Evolutionary conservation across 2,329 filamentous ascomycete genomes (phyloP).

Genomic region (Penicillium sclerotigenum): DNA sequence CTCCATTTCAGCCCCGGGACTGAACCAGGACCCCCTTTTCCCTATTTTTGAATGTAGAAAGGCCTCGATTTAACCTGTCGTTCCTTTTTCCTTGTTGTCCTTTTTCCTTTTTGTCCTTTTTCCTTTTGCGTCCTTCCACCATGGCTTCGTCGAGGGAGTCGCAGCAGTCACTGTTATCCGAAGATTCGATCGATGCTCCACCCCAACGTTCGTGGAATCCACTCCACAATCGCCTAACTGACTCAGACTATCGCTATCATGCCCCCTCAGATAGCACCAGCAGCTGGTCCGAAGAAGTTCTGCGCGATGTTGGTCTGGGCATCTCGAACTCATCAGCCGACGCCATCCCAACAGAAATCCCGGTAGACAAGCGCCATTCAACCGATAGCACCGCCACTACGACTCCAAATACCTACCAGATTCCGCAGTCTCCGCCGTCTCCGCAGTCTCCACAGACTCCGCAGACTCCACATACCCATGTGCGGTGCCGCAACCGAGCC

Average conservation of each 20-base stretch:
- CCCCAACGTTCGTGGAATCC: slow-evolving; percentile 21
- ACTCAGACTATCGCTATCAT: slow-evolving; percentile 11
- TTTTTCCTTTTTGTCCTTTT: background rate
- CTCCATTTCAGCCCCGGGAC: background rate
- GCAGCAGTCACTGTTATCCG: slow-evolving; percentile 13
- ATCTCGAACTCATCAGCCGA: slow-evolving; percentile 15
- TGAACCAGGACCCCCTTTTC: background rate
- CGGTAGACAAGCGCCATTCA: background rate
- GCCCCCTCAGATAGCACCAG: slow-evolving; percentile 7
- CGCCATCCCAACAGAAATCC: slow-evolving; percentile 1
- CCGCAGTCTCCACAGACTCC: slow-evolving; percentile 8
- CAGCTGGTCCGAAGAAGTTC: slow-evolving; percentile 17
- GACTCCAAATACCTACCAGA: background rate
- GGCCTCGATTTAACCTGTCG: background rate
- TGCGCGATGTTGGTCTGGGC: slow-evolving; percentile 21
- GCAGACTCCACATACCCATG: slow-evolving; percentile 14
- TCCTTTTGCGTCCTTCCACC: background rate
- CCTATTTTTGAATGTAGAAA: background rate
- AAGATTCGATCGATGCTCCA: slow-evolving; percentile 11
- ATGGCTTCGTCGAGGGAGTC: slow-evolving; percentile 20
- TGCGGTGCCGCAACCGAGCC: slow-evolving; percentile 29
- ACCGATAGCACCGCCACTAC: slow-evolving; percentile 1
- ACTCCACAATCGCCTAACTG: slow-evolving; percentile 12
- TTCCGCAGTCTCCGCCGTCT: background rate
- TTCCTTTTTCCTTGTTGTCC: background rate